Evolutionary conservation across 192 early-diverging fungal genomes (phyloP).

Genomic region (Backusella morwellensis): DNA sequence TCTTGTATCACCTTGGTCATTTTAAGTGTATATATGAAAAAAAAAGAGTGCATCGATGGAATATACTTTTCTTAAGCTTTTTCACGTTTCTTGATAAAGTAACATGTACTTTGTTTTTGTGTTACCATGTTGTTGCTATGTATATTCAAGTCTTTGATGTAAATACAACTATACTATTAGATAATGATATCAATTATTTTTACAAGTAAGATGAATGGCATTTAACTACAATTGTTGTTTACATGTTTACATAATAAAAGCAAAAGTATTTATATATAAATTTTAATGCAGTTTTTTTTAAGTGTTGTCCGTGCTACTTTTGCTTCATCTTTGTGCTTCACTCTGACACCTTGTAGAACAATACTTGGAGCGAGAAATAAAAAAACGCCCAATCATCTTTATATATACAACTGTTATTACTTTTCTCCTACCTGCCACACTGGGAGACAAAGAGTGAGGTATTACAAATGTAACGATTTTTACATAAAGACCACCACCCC

Average conservation of each 20-base stretch:
- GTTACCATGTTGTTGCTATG: background rate
- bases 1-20: background rate
- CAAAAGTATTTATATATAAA: background rate
- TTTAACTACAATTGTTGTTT: background rate
- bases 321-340: background rate
- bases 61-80: background rate
- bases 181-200: too few species aligned
- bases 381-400: too few species aligned
- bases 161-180: background rate
- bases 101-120: background rate
- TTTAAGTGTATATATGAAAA: background rate
- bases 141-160: background rate
- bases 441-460: too few species aligned
- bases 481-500: background rate
- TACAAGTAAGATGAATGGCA: too few species aligned
- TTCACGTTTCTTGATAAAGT: background rate
- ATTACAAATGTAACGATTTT: background rate
- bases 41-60: background rate
- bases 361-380: background rate
- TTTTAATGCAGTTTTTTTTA: background rate
- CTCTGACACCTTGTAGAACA: background rate
- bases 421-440: too few species aligned
- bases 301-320: background rate
- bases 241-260: background rate
- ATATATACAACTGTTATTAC: too few species aligned